Evolutionary conservation across 2,329 filamentous ascomycete genomes (phyloP), one percentile per base, ranked within the genome.

Genomic region (Cadophora sp.): DNA sequence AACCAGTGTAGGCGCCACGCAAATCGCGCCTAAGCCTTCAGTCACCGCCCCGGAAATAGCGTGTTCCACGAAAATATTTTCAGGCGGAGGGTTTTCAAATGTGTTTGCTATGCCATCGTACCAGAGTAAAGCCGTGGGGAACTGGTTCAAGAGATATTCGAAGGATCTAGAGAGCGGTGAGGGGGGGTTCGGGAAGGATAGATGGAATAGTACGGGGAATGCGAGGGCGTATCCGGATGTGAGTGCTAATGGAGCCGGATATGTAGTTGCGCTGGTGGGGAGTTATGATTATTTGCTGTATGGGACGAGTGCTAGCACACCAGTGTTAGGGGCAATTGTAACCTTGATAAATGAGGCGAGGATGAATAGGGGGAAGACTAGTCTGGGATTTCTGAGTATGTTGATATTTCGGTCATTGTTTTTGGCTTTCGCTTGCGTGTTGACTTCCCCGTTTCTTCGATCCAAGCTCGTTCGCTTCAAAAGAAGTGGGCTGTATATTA

Each of bases 171-270:
- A 45, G 18, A 0, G 43, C 0, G 47, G 62, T 30, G 39, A 53
- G 16, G 39, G 59, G 3, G 9, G 14, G 5, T 66, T 61, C n/a
- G 60, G 51, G 5, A 20, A 48, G 4, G 60, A 55, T 18, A 45
- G 36, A 6, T 67, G 55, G 18, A 68, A 68, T 45, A 58, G 27
- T 36, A 58, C 66, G 1, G 39, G 48, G n/a, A 33, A 43, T 6
- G 53, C 64, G 6, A 79, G 83, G 30, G 83, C 80, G 0, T 84
- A 80, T 69, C 84, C 84, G 0, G 84, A 86, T 64, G 76, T 83
- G n/a, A 73, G 78, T 1, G 81, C 80, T 30, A 81, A 82, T 33
- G 82, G 81, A 5, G 80, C 81, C 7, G 81, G 79, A 60, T 82
- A 79, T 66, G 77, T 80, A 55, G 77, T 83, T 7, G 81, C 82